Evolutionary conservation across 305 asterid genomes (phyloP), one percentile per base, ranked within the genome.

Genomic region (Solanum hybrid): DNA sequence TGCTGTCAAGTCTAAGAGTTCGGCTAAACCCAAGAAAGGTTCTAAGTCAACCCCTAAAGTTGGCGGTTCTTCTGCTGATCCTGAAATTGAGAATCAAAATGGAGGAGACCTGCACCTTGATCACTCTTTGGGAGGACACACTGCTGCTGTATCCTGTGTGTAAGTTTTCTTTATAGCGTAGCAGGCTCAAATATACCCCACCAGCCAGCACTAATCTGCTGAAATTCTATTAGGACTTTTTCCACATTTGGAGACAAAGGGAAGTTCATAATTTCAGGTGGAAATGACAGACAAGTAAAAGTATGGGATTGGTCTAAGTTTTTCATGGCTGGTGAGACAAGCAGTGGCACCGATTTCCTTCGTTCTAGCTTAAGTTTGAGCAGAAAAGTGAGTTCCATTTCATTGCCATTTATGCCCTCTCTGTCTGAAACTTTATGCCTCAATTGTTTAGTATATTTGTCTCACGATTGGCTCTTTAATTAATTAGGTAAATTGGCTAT

Each of bases 81-180:
- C 96, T 77, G 90, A 89, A 86, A 80, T 67, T 39, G 85, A 89
- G 61, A 90, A 90, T 88, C 92, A 79, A 92, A 87, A 88, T 61
- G 90, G 90, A 71, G 91, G 89, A 90, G 94, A 91, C 89, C 85
- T 96, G 92, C 95, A 76, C 42, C 92, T 97, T 92, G 97, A 97
- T 91, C 95, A 93, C 92, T 87, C 97, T 20, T 71, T 94, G 90
- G 99, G 98, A 74, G 99, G 99, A 84, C 98, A 98, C 82, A 89
- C 92, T 18, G 96, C 99, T 87, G 96, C 99, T 3, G 98, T 95
- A 89, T 98, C 99, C 87, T 97, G 97, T 37, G 97, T 97, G 98
- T 97, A 94, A 95, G 99, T 86, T 80, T 31, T 26, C 61, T 13
- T 92, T 84, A 36, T 81, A 75, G 29, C 73, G 8, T 57, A 31